A percentile compares a stretch with the other conserved stretches of the same genome.
These are phyloP conservation scores for Kurtzmaniella fragi DNA, from an alignment of 805 yeast species.

Conservation along the genomic window DNA sequence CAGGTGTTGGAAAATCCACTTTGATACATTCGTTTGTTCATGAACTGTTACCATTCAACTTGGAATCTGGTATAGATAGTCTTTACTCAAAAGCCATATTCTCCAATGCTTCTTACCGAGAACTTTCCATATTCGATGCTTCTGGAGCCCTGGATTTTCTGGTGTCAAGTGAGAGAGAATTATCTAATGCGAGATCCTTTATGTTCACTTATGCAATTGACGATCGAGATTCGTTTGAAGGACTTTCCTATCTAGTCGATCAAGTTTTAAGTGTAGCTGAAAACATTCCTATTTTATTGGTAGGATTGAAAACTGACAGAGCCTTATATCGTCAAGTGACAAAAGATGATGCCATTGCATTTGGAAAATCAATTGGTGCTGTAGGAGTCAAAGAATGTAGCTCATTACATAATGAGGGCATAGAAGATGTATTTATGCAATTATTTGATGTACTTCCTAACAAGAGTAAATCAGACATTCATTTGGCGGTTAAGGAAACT, in stretches of 20 bases:
- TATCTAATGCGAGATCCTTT: constrained; percentile 24
- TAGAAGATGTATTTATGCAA: constrained; percentile 25
- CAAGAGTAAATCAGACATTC: no score
- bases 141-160: constrained; percentile 18
- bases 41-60: constrained; percentile 12
- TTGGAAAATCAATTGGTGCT: constrained; percentile 23
- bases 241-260: constrained; percentile 23
- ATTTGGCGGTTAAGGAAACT: no score
- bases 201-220: constrained; percentile 27
- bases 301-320: constrained; percentile 25
- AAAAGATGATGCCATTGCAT: constrained; percentile 22
- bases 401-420: constrained; percentile 12
- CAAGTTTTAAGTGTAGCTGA: constrained; percentile 14
- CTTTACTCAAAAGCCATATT: constrained; percentile 19
- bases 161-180: constrained; percentile 19
- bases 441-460: no score
- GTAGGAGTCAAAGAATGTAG: constrained; percentile 25
- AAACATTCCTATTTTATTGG: constrained; percentile 26
- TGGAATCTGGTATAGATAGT: constrained; percentile 19
- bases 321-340: constrained; percentile 22
- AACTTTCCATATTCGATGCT: constrained; percentile 30
- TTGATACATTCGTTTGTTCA: constrained; percentile 21
- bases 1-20: constrained; percentile 20
- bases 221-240: constrained; percentile 21
- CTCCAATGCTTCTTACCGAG: constrained; percentile 16